Conservation (phyloP, 2,329 filamentous ascomycete genomes). For the Diplodia intermedia region DNA sequence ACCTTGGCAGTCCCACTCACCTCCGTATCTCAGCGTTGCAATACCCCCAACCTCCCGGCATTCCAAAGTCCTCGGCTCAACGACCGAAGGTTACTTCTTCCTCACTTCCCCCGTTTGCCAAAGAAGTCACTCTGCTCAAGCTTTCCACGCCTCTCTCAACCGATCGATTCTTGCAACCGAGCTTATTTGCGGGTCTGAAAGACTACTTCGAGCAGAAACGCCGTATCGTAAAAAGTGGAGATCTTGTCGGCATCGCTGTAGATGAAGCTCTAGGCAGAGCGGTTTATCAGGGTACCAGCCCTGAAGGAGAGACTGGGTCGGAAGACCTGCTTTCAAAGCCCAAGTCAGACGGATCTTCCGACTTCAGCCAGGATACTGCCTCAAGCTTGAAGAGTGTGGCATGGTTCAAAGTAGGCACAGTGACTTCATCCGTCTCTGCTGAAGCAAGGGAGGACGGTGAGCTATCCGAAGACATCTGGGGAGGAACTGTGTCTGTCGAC, state of each 20-base stretch:
- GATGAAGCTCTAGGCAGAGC: conserved; percentile 84
- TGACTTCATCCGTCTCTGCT: conserved; percentile 58
- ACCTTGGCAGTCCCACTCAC: conserved; percentile 79
- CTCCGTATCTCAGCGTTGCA: conserved; percentile 77
- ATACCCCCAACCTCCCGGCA: conserved; percentile 35
- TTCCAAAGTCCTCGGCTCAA: conserved; percentile 51
- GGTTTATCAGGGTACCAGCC: conserved; percentile 73
- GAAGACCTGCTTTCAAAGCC: conserved; percentile 61
- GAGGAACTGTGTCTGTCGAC: conserved; percentile 84
- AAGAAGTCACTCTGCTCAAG: conserved; percentile 86
- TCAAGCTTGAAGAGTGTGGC: conserved; percentile 63
- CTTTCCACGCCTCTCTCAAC: conserved; percentile 88
- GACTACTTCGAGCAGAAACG: conserved; percentile 84
- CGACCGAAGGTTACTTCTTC: conserved; percentile 53
- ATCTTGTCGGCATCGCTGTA: conserved; percentile 86
- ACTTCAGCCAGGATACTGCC: conserved; percentile 29
- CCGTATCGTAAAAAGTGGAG: conserved; percentile 83
- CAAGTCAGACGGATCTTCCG: conserved; percentile 46
- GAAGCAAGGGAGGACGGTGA: conserved; percentile 65
- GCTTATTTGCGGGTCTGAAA: conserved; percentile 85
- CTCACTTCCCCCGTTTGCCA: conserved; percentile 66
- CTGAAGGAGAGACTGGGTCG: conserved; percentile 71
- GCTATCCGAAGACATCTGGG: conserved; percentile 76
- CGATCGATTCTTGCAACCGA: conserved; percentile 83
- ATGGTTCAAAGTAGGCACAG: conserved; percentile 90